Percentiles rank a stretch among this genome's conserved stretches.
Evolutionary conservation across 2,329 filamentous ascomycete genomes (phyloP).

Genomic region (Xylariaceae sp.): DNA sequence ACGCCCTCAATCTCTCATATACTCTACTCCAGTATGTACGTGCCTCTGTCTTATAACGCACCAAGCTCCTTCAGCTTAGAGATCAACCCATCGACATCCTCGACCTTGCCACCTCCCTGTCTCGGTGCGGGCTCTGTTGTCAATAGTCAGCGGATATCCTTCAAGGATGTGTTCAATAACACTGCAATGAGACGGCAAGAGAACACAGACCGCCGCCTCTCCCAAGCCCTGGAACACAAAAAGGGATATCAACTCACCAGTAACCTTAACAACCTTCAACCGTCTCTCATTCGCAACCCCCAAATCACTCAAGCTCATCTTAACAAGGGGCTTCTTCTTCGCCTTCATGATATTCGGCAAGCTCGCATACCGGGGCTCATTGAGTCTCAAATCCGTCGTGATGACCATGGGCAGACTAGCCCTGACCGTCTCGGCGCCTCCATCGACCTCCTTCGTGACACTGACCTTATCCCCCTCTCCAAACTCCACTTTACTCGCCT

Average conservation of each 20-base stretch:
- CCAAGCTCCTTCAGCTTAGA: conserved; percentile 93
- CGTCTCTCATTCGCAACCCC: conserved; percentile 70
- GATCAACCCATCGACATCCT: conserved; percentile 94
- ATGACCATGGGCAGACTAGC: conserved; percentile 88
- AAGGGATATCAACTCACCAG: conserved; percentile 51
- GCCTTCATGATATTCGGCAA: conserved; percentile 99
- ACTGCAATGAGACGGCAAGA: not conserved
- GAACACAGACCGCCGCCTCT: not conserved
- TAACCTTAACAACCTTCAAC: conserved; percentile 87
- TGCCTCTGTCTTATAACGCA: conserved; percentile 59
- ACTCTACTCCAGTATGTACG: conserved; percentile 1
- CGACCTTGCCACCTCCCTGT: conserved; percentile 93
- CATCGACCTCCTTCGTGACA: conserved; percentile 91
- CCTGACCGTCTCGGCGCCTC: conserved; percentile 84
- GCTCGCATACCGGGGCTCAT: conserved; percentile 91
- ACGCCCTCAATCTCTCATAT: conserved; percentile 2
- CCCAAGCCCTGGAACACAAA: conserved; percentile 1
- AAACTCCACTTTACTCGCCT: conserved; percentile 81
- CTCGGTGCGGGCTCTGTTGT: conserved; percentile 73
- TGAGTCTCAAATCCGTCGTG: conserved; percentile 90
- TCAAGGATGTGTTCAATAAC: too few relatives aligned
- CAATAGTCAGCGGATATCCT: conserved; percentile 1
- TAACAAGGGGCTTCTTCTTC: conserved; percentile 98
- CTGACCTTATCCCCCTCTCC: conserved; percentile 64
- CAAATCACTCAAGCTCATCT: conserved; percentile 81